Percentiles rank a stretch among this genome's conserved stretches.
phyloP scores from a whole-genome alignment of 306 rosid species.

The Glycine latifolia region DNA sequence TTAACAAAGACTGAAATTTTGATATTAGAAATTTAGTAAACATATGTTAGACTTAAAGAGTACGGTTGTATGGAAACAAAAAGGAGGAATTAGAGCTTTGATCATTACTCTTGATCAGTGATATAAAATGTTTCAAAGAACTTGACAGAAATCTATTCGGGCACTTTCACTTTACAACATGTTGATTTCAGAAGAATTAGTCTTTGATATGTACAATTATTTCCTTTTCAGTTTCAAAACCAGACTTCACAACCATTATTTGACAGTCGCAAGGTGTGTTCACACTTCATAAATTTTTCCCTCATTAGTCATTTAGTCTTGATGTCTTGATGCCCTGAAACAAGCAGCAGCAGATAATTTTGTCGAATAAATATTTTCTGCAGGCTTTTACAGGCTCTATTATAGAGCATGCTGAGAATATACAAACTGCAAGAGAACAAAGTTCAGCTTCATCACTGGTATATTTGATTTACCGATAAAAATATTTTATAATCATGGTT shows the following conservation, averaged over 20 bases:
- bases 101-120: background rate
- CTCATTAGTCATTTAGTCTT: background rate
- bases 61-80: background rate
- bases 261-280: conserved; percentile 65
- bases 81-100: background rate
- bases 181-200: conserved; percentile 2
- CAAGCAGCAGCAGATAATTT: background rate
- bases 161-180: background rate
- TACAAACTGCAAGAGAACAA: conserved; percentile 49
- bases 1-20: background rate
- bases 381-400: conserved; percentile 94
- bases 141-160: background rate
- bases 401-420: conserved; percentile 64
- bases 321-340: background rate
- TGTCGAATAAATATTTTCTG: conserved; percentile 25
- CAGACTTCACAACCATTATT: conserved; percentile 60
- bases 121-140: background rate
- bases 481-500: conserved; percentile 27
- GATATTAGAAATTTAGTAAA: conserved; percentile 7
- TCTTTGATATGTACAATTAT: conserved; percentile 30
- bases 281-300: background rate
- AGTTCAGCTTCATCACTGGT: conserved; percentile 60
- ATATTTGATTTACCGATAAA: background rate
- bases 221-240: conserved; percentile 54
- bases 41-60: too few species aligned